phyloP scores from a whole-genome alignment of 495 filamentous ascomycete species.

The Paragyromitra xinjiangensis region DNA sequence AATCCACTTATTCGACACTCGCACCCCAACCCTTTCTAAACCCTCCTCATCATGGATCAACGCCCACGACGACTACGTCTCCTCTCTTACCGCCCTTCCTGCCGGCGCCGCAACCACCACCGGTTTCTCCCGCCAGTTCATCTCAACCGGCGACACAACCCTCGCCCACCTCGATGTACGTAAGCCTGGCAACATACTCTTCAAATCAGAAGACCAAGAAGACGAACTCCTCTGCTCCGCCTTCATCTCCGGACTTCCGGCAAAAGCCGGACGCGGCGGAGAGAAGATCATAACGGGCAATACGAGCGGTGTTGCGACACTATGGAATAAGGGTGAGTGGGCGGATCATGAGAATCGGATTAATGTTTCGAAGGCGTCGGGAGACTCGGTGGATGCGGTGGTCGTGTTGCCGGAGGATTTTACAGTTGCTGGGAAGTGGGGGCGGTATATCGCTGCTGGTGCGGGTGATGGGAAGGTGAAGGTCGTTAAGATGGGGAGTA shows the following conservation, averaged over 20 bases:
- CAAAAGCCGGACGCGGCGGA: slow-evolving; percentile 70
- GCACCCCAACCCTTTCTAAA: slow-evolving; percentile 63
- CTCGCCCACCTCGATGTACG: slow-evolving; percentile 88
- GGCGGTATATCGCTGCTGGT: slow-evolving; percentile 47
- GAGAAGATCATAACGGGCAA: slow-evolving; percentile 83
- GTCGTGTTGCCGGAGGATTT: slow-evolving; percentile 47
- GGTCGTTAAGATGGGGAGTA: slow-evolving; percentile 54
- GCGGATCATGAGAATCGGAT: slow-evolving; percentile 93
- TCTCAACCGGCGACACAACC: slow-evolving; percentile 89
- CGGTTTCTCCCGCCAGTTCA: slow-evolving; percentile 89
- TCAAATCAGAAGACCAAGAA: slow-evolving; percentile 89
- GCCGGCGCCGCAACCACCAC: slow-evolving; percentile 78
- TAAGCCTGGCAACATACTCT: slow-evolving; percentile 71
- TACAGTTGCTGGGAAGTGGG: slow-evolving; percentile 31
- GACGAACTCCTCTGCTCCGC: slow-evolving; percentile 85
- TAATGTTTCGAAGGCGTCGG: slow-evolving; percentile 63
- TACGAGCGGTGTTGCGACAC: slow-evolving; percentile 78
- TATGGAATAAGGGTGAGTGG: slow-evolving; percentile 95
- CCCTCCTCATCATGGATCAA: slow-evolving; percentile 67
- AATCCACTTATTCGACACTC: slow-evolving; percentile 89
- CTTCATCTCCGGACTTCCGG: slow-evolving; percentile 72
- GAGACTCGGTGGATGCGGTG: slow-evolving; percentile 53
- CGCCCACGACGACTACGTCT: slow-evolving; percentile 89
- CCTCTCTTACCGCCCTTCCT: slow-evolving; percentile 84
- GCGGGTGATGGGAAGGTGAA: slow-evolving; percentile 53